Base-by-base conservation (phyloP, 2,329 filamentous ascomycete genomes). In the Lachnum nothofagi region DNA sequence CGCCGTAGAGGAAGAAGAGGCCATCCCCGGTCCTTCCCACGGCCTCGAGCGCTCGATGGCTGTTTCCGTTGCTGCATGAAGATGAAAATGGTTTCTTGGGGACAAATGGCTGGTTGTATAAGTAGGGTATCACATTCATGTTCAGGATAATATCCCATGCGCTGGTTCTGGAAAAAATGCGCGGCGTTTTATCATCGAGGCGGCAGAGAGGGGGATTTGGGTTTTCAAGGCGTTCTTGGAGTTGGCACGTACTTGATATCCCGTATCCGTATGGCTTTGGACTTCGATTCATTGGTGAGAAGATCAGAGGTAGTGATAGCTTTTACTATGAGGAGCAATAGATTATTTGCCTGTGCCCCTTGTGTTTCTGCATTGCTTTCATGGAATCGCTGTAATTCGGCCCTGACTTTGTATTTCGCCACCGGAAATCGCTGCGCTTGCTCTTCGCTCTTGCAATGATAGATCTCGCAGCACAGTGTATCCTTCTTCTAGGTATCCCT, bases 1-100 rank as follows among this genome's bases (percentile, higher is more conserved):
- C 47, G 78, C 57, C 19, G 51, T 51, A 34, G 54, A 48, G 29
- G 60, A 63, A 45, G 60, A 62, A 27, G 48, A 60, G 45, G 38
- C 29, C 7, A 37, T 46, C 19, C 24, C 43, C 8, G 57, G 51
- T 27, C 60, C 58, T 10, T 54, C 50, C 9, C 44, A 49, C 45
- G 46, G 46, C 39, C 48, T 59, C 5, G 54, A 57, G 42, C 42
- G 39, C 19, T 48, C 55, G 4, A 46, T 46, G 4, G 42, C 54
- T 25, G 54, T 63, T 24, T 52, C 55, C n/a, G 52, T 59, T 42
- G 46, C 55, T 39, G 59, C 58, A 41, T 60, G 49, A 55, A 14
- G 17, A 19, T 7, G 25, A 17, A 37, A 37, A 20, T 17, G 17
- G 29, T 7, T 25, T 17, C 8, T n/a, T 34, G 42, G 42, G 41